These are phyloP conservation scores for Phytophthora sojae DNA, from an alignment of 352 stramenopile species.

Conservation along the genomic window DNA sequence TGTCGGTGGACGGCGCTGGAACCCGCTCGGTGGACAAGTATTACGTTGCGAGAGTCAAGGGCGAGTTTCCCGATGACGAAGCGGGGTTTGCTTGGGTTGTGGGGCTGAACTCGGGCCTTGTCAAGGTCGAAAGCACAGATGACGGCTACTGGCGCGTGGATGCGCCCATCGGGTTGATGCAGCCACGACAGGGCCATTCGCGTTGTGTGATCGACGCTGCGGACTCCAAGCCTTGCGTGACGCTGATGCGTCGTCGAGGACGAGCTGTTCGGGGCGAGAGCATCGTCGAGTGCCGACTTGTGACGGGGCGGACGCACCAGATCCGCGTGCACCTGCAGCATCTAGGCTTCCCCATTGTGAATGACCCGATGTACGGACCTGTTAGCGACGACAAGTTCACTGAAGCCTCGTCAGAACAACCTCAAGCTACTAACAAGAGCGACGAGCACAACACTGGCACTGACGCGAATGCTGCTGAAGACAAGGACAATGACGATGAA, in stretches of 20 bases:
- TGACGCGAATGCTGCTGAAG: background rate
- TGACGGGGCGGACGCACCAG: conserved; percentile 95
- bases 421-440: background rate
- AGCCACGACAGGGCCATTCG: conserved; percentile 31
- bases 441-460: background rate
- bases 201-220: conserved; percentile 32
- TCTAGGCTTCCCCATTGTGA: conserved; percentile 91
- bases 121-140: conserved; percentile 18
- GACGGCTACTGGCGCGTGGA: conserved; percentile 47
- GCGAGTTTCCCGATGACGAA: conserved; percentile 44
- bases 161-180: conserved; percentile 47
- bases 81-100: conserved; percentile 18
- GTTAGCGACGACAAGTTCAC: background rate
- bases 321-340: conserved; percentile 95
- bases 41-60: conserved; percentile 61
- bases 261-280: conserved; percentile 45
- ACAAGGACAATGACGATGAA: conserved; percentile 9
- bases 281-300: conserved; percentile 90
- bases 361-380: conserved; percentile 94
- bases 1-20: conserved; percentile 14
- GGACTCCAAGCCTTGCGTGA: conserved; percentile 50
- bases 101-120: conserved; percentile 20
- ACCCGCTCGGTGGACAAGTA: conserved; percentile 54
- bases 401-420: background rate
- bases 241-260: conserved; percentile 45